These are phyloP conservation scores for Kwoniella europaea DNA, from an alignment of 768 basidiomycete species.

Conservation along the genomic window DNA sequence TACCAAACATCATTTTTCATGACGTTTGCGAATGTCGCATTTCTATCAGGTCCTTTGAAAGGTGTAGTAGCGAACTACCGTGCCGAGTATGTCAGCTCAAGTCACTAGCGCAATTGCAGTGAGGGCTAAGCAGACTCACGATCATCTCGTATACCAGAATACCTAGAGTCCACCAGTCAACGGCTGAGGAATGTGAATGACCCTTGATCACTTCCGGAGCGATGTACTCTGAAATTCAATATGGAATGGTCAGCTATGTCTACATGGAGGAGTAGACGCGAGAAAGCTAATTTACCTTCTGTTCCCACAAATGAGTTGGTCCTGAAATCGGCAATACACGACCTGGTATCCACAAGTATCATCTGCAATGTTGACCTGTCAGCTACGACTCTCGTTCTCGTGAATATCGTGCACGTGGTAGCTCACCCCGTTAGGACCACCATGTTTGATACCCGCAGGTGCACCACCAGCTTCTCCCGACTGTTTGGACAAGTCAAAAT, in stretches of 20 bases:
- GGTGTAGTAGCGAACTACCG: constrained; percentile 93
- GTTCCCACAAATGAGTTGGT: constrained; percentile 99
- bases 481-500: constrained; percentile 98
- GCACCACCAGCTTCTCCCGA: constrained; percentile 81
- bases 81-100: constrained; percentile 14
- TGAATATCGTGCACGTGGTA: not conserved
- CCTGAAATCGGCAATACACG: constrained; percentile 95
- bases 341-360: constrained; percentile 93
- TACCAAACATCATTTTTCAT: constrained; percentile 82
- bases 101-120: no score
- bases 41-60: constrained; percentile 93
- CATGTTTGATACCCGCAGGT: constrained; percentile 83
- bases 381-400: constrained; percentile 6
- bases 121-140: constrained; percentile 41
- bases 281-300: constrained; percentile 69
- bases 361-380: constrained; percentile 63
- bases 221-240: constrained; percentile 78
- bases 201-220: constrained; percentile 98
- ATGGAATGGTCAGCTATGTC: constrained; percentile 5
- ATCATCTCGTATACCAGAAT: constrained; percentile 96
- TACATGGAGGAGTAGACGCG: not conserved
- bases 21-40: constrained; percentile 96
- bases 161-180: constrained; percentile 99
- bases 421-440: constrained; percentile 84
- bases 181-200: constrained; percentile 94